These are phyloP conservation scores for Olyra latifolia DNA, from an alignment of 176 grass and related monocot species.

Conservation along the genomic window DNA sequence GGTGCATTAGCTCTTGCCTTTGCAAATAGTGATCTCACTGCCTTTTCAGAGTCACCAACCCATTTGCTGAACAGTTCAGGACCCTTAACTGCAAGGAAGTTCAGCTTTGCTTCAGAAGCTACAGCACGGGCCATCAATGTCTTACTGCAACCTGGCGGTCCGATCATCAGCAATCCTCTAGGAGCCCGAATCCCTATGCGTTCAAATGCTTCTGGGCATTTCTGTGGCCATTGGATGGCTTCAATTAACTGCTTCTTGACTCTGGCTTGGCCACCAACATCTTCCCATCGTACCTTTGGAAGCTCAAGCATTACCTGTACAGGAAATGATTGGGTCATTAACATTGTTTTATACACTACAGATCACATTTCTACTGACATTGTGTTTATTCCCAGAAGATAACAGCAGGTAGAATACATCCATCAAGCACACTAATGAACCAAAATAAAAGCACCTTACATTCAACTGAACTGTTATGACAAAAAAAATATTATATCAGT, in stretches of 20 bases:
- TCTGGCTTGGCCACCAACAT: slow-evolving; percentile 83
- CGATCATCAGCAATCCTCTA: slow-evolving; percentile 83
- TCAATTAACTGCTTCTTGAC: slow-evolving; percentile 87
- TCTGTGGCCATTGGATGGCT: slow-evolving; percentile 78
- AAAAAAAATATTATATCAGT: neutral
- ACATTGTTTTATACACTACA: neutral
- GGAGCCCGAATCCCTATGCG: slow-evolving; percentile 66
- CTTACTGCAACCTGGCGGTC: slow-evolving; percentile 95
- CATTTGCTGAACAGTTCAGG: slow-evolving; percentile 98
- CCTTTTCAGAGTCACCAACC: slow-evolving; percentile 97
- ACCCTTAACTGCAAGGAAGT: slow-evolving; percentile 94
- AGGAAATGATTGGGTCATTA: slow-evolving; percentile 22
- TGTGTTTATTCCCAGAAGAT: neutral
- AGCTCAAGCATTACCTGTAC: slow-evolving; percentile 85
- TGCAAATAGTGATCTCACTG: slow-evolving; percentile 77
- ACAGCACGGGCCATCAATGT: slow-evolving; percentile 95
- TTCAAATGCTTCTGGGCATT: slow-evolving; percentile 63
- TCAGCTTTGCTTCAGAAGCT: slow-evolving; percentile 91
- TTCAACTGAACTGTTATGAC: neutral
- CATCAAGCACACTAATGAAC: neutral
- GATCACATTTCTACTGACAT: slow-evolving; percentile 1
- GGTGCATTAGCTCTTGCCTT: slow-evolving; percentile 86
- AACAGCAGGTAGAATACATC: neutral
- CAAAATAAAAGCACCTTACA: slow-evolving; percentile 9
- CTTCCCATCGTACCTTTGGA: slow-evolving; percentile 81